phyloP scores from a whole-genome alignment of 306 rosid species.

The Crataegus laevigata region DNA sequence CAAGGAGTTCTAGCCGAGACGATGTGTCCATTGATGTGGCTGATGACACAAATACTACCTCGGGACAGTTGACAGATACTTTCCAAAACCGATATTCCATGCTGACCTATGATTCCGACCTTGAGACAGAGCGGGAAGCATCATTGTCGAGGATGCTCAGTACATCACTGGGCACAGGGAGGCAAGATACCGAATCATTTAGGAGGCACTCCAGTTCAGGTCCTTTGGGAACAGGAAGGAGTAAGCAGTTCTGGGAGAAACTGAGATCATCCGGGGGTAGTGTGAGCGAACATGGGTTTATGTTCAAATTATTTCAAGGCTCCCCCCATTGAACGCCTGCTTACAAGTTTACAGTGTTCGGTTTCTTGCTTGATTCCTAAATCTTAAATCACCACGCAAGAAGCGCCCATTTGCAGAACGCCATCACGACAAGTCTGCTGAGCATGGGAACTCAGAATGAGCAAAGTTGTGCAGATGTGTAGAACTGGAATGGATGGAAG shows the following conservation, averaged over 20 bases:
- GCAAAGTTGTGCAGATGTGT: constrained; percentile 23
- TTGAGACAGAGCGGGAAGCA: constrained; percentile 45
- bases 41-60: constrained; percentile 24
- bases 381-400: not conserved
- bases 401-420: not conserved
- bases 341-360: constrained; percentile 1
- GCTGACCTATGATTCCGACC: constrained; percentile 32
- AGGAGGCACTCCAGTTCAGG: constrained; percentile 64
- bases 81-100: constrained; percentile 42
- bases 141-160: constrained; percentile 44
- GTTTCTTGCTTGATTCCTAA: constrained; percentile 8
- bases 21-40: constrained; percentile 39
- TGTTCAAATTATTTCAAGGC: constrained; percentile 37
- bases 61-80: constrained; percentile 40
- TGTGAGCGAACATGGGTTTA: constrained; percentile 58
- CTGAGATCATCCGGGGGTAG: constrained; percentile 59
- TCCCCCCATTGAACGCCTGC: constrained; percentile 22
- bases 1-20: constrained; percentile 40
- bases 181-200: constrained; percentile 41
- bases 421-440: not conserved
- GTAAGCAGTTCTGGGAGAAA: constrained; percentile 56
- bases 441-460: constrained; percentile 22
- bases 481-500: not conserved
- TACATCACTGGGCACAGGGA: constrained; percentile 29
- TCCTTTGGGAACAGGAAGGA: constrained; percentile 52